Evolutionary conservation across 1,284 basidiomycete genomes (phyloP).

Genomic region (Puccinia polysora): DNA sequence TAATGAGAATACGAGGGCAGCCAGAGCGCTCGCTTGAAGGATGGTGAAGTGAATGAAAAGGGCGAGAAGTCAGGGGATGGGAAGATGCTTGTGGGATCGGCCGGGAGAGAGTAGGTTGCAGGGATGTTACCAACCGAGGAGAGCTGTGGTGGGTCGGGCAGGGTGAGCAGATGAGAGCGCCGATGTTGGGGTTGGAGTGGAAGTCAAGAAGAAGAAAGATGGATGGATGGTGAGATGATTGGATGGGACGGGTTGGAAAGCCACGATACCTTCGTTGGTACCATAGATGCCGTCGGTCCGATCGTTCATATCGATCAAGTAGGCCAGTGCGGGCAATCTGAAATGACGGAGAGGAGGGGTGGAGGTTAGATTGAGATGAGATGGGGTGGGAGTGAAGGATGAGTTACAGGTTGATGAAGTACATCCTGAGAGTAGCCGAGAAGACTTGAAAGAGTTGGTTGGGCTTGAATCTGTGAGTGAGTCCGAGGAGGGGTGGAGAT

Average conservation of each 20-base stretch:
- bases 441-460: slow-evolving; percentile 58
- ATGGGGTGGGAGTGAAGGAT: slow-evolving; percentile 5
- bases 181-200: not conserved
- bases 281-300: slow-evolving; percentile 79
- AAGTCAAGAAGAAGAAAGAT: not conserved
- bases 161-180: not conserved
- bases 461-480: slow-evolving; percentile 47
- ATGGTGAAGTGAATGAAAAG: not conserved
- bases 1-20: slow-evolving; percentile 81
- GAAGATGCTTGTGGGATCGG: not conserved
- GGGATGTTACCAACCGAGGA: not conserved
- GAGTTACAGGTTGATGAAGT: slow-evolving; percentile 67
- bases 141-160: not conserved
- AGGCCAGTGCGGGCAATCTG: slow-evolving; percentile 83
- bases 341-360: slow-evolving; percentile 51
- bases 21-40: slow-evolving; percentile 58
- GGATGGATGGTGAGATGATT: not conserved
- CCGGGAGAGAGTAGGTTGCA: not conserved
- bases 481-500: not conserved
- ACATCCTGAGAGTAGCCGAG: slow-evolving; percentile 69
- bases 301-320: slow-evolving; percentile 86
- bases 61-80: slow-evolving; percentile 50
- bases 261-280: slow-evolving; percentile 74
- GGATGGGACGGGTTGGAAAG: slow-evolving; percentile 49
- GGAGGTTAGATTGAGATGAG: slow-evolving; percentile 55